These are phyloP conservation scores for Penicillium sp. DNA, from an alignment of 2,329 filamentous ascomycete species.

Conservation along the genomic window DNA sequence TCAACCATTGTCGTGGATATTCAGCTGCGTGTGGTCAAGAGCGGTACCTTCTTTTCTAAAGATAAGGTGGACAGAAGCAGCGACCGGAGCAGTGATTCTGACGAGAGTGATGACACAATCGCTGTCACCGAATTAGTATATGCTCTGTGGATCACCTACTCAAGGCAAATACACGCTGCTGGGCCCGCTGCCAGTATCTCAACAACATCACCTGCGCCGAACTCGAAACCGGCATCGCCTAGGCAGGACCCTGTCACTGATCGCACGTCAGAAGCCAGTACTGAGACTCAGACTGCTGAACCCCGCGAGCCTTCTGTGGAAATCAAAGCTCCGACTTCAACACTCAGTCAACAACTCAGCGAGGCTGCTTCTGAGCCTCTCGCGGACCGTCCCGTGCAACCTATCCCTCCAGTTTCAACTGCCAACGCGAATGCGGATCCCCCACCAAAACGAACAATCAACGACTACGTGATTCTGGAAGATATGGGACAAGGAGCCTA, in stretches of 20 bases:
- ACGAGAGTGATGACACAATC: conserved; percentile 39
- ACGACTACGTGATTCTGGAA: conserved; percentile 87
- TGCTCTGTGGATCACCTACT: conserved; percentile 96
- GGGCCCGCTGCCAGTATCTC: conserved; percentile 58
- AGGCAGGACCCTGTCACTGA: conserved; percentile 75
- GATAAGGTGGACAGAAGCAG: conserved; percentile 62
- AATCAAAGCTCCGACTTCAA: conserved; percentile 42
- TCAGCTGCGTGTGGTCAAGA: conserved; percentile 94
- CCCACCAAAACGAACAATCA: conserved; percentile 72
- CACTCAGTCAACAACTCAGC: conserved; percentile 51
- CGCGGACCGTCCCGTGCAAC: conserved; percentile 41
- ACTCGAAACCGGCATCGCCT: conserved; percentile 65
- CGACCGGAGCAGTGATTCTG: conserved; percentile 57
- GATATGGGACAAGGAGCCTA: conserved; percentile 99
- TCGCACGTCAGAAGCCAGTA: conserved; percentile 52
- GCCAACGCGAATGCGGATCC: conserved; percentile 29
- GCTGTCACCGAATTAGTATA: conserved; percentile 78
- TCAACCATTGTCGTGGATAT: conserved; percentile 90
- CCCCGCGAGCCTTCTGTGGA: conserved; percentile 30
- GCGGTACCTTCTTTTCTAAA: conserved; percentile 63
- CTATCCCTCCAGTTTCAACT: conserved; percentile 29
- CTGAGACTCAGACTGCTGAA: conserved; percentile 20
- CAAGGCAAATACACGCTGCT: conserved; percentile 79
- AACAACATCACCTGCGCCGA: conserved; percentile 50
- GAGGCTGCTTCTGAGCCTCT: conserved; percentile 49